Percentiles rank a stretch among this genome's conserved stretches.
Evolutionary conservation across 306 rosid genomes (phyloP).

Genomic region (Gastrolobium bilobum): DNA sequence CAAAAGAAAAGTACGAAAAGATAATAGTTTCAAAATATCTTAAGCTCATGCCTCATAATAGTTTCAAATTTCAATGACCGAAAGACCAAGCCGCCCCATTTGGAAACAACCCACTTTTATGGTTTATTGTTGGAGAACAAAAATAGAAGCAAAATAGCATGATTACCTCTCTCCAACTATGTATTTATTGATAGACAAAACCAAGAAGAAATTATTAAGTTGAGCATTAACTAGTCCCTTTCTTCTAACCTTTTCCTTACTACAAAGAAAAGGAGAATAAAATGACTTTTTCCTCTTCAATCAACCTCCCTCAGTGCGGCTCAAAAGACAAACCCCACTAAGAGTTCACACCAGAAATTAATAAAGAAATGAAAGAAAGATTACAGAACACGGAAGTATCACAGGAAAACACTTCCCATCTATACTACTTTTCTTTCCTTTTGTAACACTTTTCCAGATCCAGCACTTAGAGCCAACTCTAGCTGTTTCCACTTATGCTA

Average conservation of each 20-base stretch:
- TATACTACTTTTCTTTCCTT: constrained; percentile 49
- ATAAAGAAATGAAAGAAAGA: constrained; percentile 55
- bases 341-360: constrained; percentile 48
- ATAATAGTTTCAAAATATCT: constrained; percentile 24
- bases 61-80: constrained; percentile 45
- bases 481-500: constrained; percentile 65
- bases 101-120: constrained; percentile 40
- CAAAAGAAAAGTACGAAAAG: too few species aligned
- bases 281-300: constrained; percentile 54
- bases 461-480: constrained; percentile 70
- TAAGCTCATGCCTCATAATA: not conserved
- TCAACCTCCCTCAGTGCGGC: constrained; percentile 59
- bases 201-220: constrained; percentile 38
- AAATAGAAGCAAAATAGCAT: constrained; percentile 35
- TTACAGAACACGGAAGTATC: constrained; percentile 68
- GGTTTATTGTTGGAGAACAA: constrained; percentile 38
- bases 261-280: constrained; percentile 50
- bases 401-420: constrained; percentile 51
- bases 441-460: constrained; percentile 70
- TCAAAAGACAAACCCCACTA: constrained; percentile 57
- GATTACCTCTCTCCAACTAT: constrained; percentile 34
- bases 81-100: constrained; percentile 33
- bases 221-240: constrained; percentile 48
- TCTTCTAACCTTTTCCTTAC: constrained; percentile 41
- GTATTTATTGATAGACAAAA: constrained; percentile 42